Percentiles rank a stretch among this genome's conserved stretches.
These are phyloP conservation scores for Artemisia tridentata DNA, from an alignment of 129 eudicot genomes.

Conservation along the genomic window DNA sequence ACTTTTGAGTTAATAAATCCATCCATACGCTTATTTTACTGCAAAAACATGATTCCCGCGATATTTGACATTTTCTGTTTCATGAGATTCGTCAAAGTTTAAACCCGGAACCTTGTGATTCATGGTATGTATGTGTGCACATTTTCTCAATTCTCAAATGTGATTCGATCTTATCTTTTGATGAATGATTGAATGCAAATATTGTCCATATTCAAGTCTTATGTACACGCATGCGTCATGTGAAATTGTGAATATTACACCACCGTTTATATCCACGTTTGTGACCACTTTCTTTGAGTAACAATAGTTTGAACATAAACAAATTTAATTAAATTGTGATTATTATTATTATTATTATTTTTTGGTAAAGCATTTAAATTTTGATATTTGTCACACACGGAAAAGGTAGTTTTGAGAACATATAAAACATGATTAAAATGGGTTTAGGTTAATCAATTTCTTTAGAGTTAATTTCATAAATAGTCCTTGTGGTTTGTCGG, in stretches of 20 bases:
- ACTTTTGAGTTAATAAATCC: too few species aligned
- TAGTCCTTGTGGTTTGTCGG: too few species aligned
- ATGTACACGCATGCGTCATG: not conserved
- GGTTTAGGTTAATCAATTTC: not conserved
- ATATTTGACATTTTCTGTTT: not conserved
- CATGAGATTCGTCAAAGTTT: not conserved
- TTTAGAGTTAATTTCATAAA: too few species aligned
- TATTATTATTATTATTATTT: not conserved
- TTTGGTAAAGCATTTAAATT: too few species aligned
- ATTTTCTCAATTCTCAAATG: not conserved
- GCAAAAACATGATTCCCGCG: not conserved
- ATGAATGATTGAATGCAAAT: not conserved
- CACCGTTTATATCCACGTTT: constrained; percentile 6
- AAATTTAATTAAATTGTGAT: constrained; percentile 4
- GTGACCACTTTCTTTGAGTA: not conserved
- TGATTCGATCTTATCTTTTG: constrained; percentile 8
- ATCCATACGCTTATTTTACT: not conserved
- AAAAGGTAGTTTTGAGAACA: not conserved
- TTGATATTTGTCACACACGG: too few species aligned
- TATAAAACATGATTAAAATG: not conserved
- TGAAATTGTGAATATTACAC: constrained; percentile 1
- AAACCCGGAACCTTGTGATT: too few species aligned
- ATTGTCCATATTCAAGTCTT: constrained; percentile 18
- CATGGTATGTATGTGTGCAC: too few species aligned
- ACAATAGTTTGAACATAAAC: not conserved